These are phyloP conservation scores for Vickermania spadyakhi DNA, from an alignment of 208 protist genomes.

Conservation along the genomic window DNA sequence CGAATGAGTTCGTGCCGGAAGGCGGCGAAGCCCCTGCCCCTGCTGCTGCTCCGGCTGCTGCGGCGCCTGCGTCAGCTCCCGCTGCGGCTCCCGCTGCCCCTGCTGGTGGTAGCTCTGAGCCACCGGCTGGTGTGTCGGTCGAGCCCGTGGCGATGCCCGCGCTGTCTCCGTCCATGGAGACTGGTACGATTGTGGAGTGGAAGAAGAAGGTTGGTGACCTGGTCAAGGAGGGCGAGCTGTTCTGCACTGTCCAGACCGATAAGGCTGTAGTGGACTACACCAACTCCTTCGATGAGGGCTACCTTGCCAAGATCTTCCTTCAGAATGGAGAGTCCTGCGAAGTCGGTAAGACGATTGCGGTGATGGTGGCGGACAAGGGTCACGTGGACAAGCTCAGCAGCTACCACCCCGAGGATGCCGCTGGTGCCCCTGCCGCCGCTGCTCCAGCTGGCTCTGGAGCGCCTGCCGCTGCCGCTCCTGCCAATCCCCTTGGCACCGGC, in stretches of 20 bases:
- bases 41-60: conserved; percentile 10
- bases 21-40: conserved; percentile 15
- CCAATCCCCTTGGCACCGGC: conserved; percentile 4
- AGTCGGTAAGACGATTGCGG: conserved; percentile 77
- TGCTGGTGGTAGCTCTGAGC: conserved; percentile 5
- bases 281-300: conserved; percentile 88
- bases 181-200: conserved; percentile 79
- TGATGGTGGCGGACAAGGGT: conserved; percentile 75
- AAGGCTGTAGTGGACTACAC: conserved; percentile 97
- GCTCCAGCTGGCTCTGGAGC: conserved; percentile 6
- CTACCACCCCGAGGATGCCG: conserved; percentile 24
- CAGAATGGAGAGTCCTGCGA: conserved; percentile 58
- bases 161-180: conserved; percentile 85
- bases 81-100: conserved; percentile 9
- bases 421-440: conserved; percentile 11
- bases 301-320: conserved; percentile 93
- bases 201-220: conserved; percentile 90
- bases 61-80: conserved; percentile 17
- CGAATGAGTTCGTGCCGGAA: conserved; percentile 32
- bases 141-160: conserved; percentile 81
- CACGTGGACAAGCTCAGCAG: conserved; percentile 55
- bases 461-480: conserved; percentile 3
- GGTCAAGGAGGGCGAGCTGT: conserved; percentile 89
- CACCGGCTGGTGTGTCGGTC: conserved; percentile 38
- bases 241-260: conserved; percentile 95